Conservation (phyloP, 2,329 filamentous ascomycete species). For the Fusarium goolgardi region DNA sequence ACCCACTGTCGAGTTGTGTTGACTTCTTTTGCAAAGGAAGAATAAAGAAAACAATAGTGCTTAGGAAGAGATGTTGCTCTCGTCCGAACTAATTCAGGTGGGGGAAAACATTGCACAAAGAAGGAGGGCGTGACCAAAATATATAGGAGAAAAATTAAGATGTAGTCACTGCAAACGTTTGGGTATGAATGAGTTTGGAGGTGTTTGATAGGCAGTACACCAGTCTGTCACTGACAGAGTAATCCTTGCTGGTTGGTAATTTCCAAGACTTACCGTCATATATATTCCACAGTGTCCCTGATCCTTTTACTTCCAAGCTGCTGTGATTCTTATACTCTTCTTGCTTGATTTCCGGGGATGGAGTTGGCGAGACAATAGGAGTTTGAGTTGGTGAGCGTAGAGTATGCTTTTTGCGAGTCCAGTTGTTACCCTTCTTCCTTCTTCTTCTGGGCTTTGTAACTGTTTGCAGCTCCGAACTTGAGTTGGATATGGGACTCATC, state of each 20-base stretch:
- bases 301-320: not conserved
- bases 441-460: not conserved
- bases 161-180: not conserved
- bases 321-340: not conserved
- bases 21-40: not conserved
- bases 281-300: not conserved
- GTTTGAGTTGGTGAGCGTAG: not conserved
- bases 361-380: not conserved
- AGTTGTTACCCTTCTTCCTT: not conserved
- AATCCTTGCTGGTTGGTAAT: not conserved
- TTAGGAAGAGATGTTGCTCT: not conserved
- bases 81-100: not conserved
- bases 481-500: not conserved
- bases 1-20: not conserved
- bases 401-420: not conserved
- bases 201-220: not conserved
- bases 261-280: not conserved
- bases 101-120: not conserved
- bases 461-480: not conserved
- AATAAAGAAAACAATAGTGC: not conserved
- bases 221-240: slow-evolving; percentile 13
- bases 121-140: not conserved
- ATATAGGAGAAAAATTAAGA: not conserved
- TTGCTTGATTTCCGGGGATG: not conserved
- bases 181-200: not conserved